phyloP scores from a whole-genome alignment of 306 rosid genomes.

The Castanospermum australe region DNA sequence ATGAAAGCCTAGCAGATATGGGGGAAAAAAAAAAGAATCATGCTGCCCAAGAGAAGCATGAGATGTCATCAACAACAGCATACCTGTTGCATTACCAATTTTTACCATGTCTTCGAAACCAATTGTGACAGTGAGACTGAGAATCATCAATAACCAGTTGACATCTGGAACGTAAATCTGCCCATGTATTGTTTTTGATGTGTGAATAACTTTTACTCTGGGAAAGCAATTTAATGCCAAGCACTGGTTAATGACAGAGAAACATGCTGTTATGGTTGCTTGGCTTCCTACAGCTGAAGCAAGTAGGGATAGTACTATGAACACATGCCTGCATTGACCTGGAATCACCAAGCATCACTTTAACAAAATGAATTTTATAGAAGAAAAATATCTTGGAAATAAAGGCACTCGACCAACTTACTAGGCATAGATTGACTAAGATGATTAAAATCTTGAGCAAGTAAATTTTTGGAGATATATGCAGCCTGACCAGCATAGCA shows the following conservation, averaged over 20 bases:
- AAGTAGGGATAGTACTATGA: constrained; percentile 53
- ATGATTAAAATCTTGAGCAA: constrained; percentile 43
- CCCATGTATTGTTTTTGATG: constrained; percentile 69
- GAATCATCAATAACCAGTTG: constrained; percentile 85
- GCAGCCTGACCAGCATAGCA: constrained; percentile 89
- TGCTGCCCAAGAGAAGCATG: neutral
- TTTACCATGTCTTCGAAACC: constrained; percentile 61
- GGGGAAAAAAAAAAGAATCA: neutral
- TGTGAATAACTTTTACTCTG: constrained; percentile 88
- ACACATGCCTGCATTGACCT: constrained; percentile 49
- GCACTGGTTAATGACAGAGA: constrained; percentile 85
- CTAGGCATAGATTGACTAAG: constrained; percentile 68
- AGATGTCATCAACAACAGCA: neutral
- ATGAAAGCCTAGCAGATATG: neutral
- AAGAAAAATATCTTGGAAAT: neutral
- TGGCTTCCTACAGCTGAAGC: constrained; percentile 92
- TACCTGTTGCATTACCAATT: constrained; percentile 90
- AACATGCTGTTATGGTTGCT: constrained; percentile 83
- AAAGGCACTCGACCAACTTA: constrained; percentile 33
- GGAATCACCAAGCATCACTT: constrained; percentile 35
- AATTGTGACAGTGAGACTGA: constrained; percentile 68
- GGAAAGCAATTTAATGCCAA: constrained; percentile 87
- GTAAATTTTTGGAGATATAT: constrained; percentile 60
- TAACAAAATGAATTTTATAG: neutral
- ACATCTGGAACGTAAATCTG: constrained; percentile 91